phyloP scores from a whole-genome alignment of 2,329 filamentous ascomycete genomes.

The Coniochaeta sp. region DNA sequence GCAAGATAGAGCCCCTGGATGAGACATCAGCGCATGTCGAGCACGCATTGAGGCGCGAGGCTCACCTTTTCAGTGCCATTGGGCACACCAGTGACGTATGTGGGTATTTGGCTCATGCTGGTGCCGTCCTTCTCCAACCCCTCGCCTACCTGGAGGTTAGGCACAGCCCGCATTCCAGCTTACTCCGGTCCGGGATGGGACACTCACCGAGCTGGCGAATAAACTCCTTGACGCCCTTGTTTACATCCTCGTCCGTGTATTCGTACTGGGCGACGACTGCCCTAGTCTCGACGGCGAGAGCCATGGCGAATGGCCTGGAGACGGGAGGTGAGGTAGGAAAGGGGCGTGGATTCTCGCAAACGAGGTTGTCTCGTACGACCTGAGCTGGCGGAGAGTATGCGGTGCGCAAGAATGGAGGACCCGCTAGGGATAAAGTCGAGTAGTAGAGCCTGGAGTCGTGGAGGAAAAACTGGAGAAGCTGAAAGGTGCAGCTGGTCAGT shows the following conservation, averaged over 20 bases:
- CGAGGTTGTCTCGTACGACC: constrained; percentile 29
- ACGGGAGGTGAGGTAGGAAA: constrained; percentile 48
- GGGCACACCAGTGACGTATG: constrained; percentile 90
- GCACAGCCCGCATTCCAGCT: neutral
- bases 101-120: constrained; percentile 90
- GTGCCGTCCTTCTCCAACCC: constrained; percentile 72
- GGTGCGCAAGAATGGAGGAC: constrained; percentile 20
- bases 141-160: constrained; percentile 49
- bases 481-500: constrained; percentile 15
- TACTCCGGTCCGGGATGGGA: neutral
- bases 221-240: constrained; percentile 77
- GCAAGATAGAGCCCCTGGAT: constrained; percentile 84
- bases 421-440: constrained; percentile 21
- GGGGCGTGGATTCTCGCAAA: constrained; percentile 47
- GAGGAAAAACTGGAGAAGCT: constrained; percentile 47
- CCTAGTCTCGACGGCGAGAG: constrained; percentile 63
- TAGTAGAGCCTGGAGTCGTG: constrained; percentile 39
- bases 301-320: constrained; percentile 52
- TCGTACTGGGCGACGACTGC: constrained; percentile 81
- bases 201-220: constrained; percentile 69
- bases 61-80: constrained; percentile 94
- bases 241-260: constrained; percentile 70
- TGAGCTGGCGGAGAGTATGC: constrained; percentile 34
- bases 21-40: constrained; percentile 2
- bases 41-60: neutral